Conservation (phyloP, 1,284 basidiomycete species). For the Melampsora americana region DNA sequence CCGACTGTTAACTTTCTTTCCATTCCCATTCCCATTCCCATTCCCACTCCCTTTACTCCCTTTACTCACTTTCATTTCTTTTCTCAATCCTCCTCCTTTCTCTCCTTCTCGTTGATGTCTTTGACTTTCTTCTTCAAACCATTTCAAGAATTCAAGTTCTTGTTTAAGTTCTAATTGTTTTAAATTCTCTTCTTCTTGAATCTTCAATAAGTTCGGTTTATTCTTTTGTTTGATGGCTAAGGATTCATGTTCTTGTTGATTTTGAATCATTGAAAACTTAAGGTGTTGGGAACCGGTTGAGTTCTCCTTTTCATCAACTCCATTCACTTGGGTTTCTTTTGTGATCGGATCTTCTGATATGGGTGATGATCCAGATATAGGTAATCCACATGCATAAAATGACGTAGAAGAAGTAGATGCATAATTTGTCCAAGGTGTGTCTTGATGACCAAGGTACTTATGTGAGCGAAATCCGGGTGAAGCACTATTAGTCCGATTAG, state of each 20-base stretch:
- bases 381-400: neutral
- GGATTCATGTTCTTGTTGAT: conserved; percentile 49
- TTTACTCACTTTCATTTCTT: too few relatives aligned
- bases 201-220: conserved; percentile 53
- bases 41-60: neutral
- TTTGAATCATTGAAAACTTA: conserved; percentile 61
- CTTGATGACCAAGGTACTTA: conserved; percentile 45
- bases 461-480: conserved; percentile 40
- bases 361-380: too few relatives aligned
- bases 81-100: too few relatives aligned
- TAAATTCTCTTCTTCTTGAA: conserved; percentile 50
- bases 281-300: too few relatives aligned
- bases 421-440: conserved; percentile 51
- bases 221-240: conserved; percentile 62
- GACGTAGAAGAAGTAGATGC: conserved; percentile 55
- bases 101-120: conserved; percentile 3
- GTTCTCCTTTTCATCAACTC: too few relatives aligned
- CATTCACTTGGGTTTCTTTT: too few relatives aligned
- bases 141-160: conserved; percentile 49
- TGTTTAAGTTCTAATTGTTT: conserved; percentile 41
- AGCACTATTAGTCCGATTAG: conserved; percentile 45
- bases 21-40: neutral
- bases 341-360: too few relatives aligned
- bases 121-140: conserved; percentile 50
- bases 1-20: neutral